Evolutionary conservation across 805 yeast species (phyloP), one percentile per base, ranked within the genome.

Genomic region (Yarrowia phangngaensis): DNA sequence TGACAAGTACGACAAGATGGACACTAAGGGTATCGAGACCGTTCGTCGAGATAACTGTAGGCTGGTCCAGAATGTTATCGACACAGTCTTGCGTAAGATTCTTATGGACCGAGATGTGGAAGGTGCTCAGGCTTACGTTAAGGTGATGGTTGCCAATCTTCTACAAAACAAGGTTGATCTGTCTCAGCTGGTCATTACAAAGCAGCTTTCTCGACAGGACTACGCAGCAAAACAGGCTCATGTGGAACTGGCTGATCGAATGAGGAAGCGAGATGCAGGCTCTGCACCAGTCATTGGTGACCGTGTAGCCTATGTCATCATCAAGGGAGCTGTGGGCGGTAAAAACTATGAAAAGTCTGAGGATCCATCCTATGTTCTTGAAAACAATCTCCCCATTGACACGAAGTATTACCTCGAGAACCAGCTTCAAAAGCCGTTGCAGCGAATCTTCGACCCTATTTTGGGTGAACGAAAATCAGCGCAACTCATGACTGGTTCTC

Each of bases 41-140:
- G 99, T 92, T 32, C 80, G 99, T 65, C 80, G 99, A 72, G 99
- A 92, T 62, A 94, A 95, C 56, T 92, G 99, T 66, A 77, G 95
- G 31, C 70, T 92, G 56, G 98, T 94, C 4, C 95, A 89, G 57
- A 83, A 85, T 60, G 98, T 94, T 14, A 85, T 92, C 66, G 94
- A 95, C 15, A 84, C 86, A 51, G 95, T 92, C 1, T 69, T 92
- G 60, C 86, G 85, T 54, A 75, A 77, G 53, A 87, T 94, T 52
- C 70, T 92, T 56, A 92, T 89, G 60, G 90, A 87, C 40, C 73
- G 97, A 57, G 83, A 92, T 61, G 95, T 88, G 13, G 74, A 72
- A 7, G 87, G 82, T 15, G 97, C 98, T 0, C 83, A 87, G 59
- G 70, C 73, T 8, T 92, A 78, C 66, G 95, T 92, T 27, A 89